A percentile compares a stretch with the other conserved stretches of the same genome.
Evolutionary conservation across 2,329 filamentous ascomycete genomes (phyloP).

Genomic region (Huntiella bhutanensis): DNA sequence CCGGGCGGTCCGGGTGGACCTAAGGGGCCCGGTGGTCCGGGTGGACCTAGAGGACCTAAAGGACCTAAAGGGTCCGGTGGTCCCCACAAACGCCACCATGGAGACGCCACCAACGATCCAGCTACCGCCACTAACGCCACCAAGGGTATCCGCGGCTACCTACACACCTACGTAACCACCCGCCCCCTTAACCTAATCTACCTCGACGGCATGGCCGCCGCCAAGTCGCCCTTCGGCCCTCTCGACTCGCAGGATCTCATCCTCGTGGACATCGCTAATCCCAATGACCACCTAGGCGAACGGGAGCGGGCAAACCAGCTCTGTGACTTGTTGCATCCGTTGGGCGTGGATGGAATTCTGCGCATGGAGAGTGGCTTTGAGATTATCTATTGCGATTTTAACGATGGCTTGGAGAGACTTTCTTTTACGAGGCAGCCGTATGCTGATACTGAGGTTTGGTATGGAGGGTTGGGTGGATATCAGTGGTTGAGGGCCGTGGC

Average conservation of each 20-base stretch:
- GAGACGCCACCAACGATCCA: not conserved
- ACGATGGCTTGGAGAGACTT: slow-evolving; percentile 21
- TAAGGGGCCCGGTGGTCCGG: not conserved
- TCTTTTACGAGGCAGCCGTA: slow-evolving; percentile 17
- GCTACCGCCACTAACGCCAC: slow-evolving; percentile 11
- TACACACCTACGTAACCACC: slow-evolving; percentile 46
- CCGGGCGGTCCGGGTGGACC: not conserved
- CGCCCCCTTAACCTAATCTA: slow-evolving; percentile 43
- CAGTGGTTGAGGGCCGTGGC: slow-evolving; percentile 24
- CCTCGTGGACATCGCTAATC: slow-evolving; percentile 25
- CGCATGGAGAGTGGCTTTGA: slow-evolving; percentile 55
- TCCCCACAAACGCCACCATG: not conserved
- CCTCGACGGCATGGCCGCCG: slow-evolving; percentile 51
- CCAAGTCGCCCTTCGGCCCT: slow-evolving; percentile 44
- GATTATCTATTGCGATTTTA: slow-evolving; percentile 48
- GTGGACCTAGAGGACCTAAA: too few relatives aligned
- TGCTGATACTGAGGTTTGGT: slow-evolving; percentile 11
- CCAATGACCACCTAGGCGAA: slow-evolving; percentile 20
- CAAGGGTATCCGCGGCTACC: slow-evolving; percentile 29
- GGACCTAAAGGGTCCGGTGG: not conserved
- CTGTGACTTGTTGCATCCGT: slow-evolving; percentile 32
- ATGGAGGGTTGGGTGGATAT: slow-evolving; percentile 17
- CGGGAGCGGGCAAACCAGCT: slow-evolving; percentile 31
- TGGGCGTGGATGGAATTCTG: slow-evolving; percentile 45
- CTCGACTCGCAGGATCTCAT: slow-evolving; percentile 48